These are phyloP conservation scores for Sordaria brevicollis DNA, from an alignment of 495 filamentous ascomycete genomes.

Conservation along the genomic window DNA sequence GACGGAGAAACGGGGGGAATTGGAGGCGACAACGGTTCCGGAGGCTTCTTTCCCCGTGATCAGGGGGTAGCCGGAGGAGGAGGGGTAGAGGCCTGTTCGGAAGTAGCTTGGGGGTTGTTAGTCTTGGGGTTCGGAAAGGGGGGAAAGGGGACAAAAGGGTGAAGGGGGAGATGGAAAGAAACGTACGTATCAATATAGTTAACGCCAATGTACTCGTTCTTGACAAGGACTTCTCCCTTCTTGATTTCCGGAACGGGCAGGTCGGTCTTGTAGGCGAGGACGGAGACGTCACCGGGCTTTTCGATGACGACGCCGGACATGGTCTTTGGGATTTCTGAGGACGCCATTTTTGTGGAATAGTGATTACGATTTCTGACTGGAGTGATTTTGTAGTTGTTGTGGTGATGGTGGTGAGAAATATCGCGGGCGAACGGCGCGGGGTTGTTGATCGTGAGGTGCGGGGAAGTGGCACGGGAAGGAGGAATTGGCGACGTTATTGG, in stretches of 20 bases:
- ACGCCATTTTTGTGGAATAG: slow-evolving; percentile 5
- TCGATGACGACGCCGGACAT: slow-evolving; percentile 72
- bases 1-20: slow-evolving; percentile 36
- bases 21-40: slow-evolving; percentile 31
- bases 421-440: not conserved
- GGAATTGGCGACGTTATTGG: not conserved
- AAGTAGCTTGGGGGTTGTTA: slow-evolving; percentile 54
- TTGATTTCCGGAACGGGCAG: slow-evolving; percentile 63
- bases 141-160: slow-evolving; percentile 3
- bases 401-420: not conserved
- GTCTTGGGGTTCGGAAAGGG: slow-evolving; percentile 6
- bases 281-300: slow-evolving; percentile 67
- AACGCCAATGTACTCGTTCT: slow-evolving; percentile 75
- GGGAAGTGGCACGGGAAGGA: not conserved
- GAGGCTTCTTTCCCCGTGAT: slow-evolving; percentile 78
- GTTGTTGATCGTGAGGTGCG: not conserved
- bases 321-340: slow-evolving; percentile 36
- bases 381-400: not conserved
- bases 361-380: not conserved
- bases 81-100: slow-evolving; percentile 80
- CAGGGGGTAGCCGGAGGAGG: slow-evolving; percentile 46
- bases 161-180: not conserved
- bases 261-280: slow-evolving; percentile 63
- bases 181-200: slow-evolving; percentile 78
- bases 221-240: slow-evolving; percentile 68